These are phyloP conservation scores for Lipomyces sp. DNA, from an alignment of 805 yeast species.

Conservation along the genomic window DNA sequence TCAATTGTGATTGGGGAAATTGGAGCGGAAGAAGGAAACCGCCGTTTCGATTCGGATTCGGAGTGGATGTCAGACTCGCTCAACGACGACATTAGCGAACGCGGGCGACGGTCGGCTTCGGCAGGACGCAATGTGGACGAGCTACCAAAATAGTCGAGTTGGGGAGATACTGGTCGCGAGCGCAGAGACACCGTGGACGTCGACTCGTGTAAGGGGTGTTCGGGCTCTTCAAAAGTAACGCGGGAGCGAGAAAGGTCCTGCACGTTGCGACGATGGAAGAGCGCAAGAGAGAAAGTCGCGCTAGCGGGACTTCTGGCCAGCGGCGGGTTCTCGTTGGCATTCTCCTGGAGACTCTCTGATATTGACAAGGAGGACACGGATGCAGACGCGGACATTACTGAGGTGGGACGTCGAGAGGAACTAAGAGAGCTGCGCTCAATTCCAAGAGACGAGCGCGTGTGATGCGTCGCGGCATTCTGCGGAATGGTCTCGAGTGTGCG, in stretches of 20 bases:
- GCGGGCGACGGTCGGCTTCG: slow-evolving; percentile 10
- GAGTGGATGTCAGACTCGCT: slow-evolving; percentile 18
- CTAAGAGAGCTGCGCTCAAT: not conserved
- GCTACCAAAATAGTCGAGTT: not conserved
- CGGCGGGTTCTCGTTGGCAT: not conserved
- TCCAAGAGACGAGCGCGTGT: not conserved
- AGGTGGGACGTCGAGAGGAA: not conserved
- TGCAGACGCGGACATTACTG: not conserved
- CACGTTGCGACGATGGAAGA: slow-evolving; percentile 17
- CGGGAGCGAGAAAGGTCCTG: slow-evolving; percentile 26
- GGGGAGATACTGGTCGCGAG: slow-evolving; percentile 13
- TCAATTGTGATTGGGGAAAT: slow-evolving; percentile 4
- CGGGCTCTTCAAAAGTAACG: slow-evolving; percentile 28
- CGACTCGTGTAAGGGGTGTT: slow-evolving; percentile 24
- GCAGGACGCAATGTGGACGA: slow-evolving; percentile 1
- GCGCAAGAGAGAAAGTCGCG: not conserved
- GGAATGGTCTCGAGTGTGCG: slow-evolving; percentile 28
- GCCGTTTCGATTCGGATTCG: not conserved
- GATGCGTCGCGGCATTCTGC: slow-evolving; percentile 17
- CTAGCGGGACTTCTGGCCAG: not conserved
- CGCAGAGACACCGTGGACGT: slow-evolving; percentile 8
- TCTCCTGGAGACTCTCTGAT: too few species aligned
- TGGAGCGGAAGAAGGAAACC: slow-evolving; percentile 10
- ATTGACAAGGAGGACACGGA: too few species aligned
- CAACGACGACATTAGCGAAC: slow-evolving; percentile 24